Conservation (phyloP, 2,329 filamentous ascomycete genomes). For the Dactylellina haptotyla region DNA sequence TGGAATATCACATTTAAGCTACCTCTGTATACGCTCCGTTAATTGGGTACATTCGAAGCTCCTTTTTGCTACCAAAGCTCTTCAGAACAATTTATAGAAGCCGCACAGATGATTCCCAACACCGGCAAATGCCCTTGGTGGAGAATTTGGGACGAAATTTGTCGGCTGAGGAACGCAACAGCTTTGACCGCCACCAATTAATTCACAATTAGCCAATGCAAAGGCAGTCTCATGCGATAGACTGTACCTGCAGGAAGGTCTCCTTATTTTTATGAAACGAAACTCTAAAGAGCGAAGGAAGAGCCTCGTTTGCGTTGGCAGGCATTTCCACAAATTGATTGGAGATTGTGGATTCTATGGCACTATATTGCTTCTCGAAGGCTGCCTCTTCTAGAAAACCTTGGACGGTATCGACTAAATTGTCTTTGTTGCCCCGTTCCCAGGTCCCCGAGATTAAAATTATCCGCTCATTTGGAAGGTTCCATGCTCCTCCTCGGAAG, state of each 20-base stretch:
- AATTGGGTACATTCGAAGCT: too few species aligned
- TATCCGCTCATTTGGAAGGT: neutral
- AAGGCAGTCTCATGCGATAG: constrained; percentile 2
- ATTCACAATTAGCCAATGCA: constrained; percentile 32
- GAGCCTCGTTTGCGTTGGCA: constrained; percentile 18
- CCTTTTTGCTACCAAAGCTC: constrained; percentile 28
- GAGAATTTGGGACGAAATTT: constrained; percentile 15
- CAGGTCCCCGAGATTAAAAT: constrained; percentile 11
- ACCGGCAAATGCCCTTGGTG: constrained; percentile 17
- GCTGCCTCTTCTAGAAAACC: constrained; percentile 27
- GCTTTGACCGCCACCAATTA: constrained; percentile 11
- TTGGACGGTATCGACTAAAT: constrained; percentile 13
- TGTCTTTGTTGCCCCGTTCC: constrained; percentile 1
- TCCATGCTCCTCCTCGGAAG: neutral
- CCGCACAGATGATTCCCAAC: constrained; percentile 16
- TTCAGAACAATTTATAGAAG: neutral
- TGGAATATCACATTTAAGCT: constrained; percentile 33
- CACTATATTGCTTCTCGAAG: too few species aligned
- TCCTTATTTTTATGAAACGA: constrained; percentile 43
- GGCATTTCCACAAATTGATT: neutral
- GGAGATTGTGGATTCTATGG: too few species aligned
- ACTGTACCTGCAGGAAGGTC: constrained; percentile 31
- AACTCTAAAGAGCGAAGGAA: constrained; percentile 24
- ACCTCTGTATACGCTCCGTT: too few species aligned
- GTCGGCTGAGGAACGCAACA: neutral